These are phyloP conservation scores for Amylostereum chailletii DNA, from an alignment of 1,284 basidiomycete genomes.

Conservation along the genomic window DNA sequence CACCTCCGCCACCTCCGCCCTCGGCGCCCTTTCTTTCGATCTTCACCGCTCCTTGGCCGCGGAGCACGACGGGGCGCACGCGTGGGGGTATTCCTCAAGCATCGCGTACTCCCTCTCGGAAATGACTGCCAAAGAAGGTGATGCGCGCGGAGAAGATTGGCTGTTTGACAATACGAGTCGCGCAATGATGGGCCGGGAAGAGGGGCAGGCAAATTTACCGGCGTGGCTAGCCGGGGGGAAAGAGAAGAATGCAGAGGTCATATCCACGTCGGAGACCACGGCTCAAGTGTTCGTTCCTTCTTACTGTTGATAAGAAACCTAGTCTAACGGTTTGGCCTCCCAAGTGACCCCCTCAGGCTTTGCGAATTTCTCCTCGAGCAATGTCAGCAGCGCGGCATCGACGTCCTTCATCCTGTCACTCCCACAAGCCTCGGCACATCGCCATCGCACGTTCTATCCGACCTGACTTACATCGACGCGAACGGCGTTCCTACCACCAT, in stretches of 20 bases:
- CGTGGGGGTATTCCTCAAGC: constrained; percentile 48
- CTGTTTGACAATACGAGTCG: constrained; percentile 9
- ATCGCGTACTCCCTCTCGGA: constrained; percentile 19
- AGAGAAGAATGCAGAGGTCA: constrained; percentile 13
- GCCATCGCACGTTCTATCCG: constrained; percentile 6
- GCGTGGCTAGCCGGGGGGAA: constrained; percentile 19
- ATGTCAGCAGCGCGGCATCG: constrained; percentile 31
- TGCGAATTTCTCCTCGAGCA: constrained; percentile 42
- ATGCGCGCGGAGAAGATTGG: constrained; percentile 11
- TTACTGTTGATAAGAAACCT: background rate
- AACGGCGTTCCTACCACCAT: constrained; percentile 20
- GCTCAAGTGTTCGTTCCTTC: constrained; percentile 33
- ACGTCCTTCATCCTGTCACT: constrained; percentile 25
- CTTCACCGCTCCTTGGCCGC: constrained; percentile 48
- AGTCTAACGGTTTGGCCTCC: background rate
- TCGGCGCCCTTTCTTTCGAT: constrained; percentile 48
- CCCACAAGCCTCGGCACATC: constrained; percentile 17
- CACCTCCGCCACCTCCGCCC: constrained; percentile 32
- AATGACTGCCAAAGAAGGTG: background rate
- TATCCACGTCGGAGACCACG: constrained; percentile 31
- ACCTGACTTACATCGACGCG: constrained; percentile 10
- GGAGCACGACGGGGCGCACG: constrained; percentile 36
- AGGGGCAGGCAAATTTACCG: constrained; percentile 10
- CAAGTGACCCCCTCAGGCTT: constrained; percentile 36
- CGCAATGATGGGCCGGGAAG: constrained; percentile 3